Base-by-base conservation (phyloP, 1,139 yeast genomes). In the Keqinozyma sinolaborantium region DNA sequence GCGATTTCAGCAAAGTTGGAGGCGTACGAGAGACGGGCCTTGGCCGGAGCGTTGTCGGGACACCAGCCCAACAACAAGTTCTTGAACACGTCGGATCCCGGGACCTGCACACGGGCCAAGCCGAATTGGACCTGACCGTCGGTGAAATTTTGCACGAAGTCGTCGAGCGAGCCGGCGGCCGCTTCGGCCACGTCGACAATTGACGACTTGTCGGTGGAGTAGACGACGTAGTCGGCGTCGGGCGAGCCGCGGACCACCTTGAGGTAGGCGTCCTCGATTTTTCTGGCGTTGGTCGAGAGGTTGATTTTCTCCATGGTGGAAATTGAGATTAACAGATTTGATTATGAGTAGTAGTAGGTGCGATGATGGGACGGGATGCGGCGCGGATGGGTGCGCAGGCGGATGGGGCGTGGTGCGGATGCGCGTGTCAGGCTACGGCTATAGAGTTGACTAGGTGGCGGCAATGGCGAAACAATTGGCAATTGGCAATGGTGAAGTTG, bases 61-160 rank as follows among this genome's bases (percentile, higher is more conserved):
- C 95, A 85, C 97, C 97, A 92, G 31, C 97, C 97, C 32, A 92
- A 70, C 34, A 92, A 69, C 30, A 90, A 76, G 46, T 84, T 71
- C 65, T 94, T 94, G 48, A 78, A 75, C 24, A 92, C 90, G 47
- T 84, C 94, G 2, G 95, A 82, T 24, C 95, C 95, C 32, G 94
- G 94, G 34, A 90, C 95, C 33, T 80, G 78, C 27, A 90, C 90
- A 31, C 95, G 75, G 18, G 88, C 85, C 43, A 92, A 71, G 27
- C 97, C 98, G 53, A 83, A 92, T 64, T 90, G 96, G 34, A 90
- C 87, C 39, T 80, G 79, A 2, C 95, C 87, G 44, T 90, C 97
- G 47, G 81, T 83, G 56, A 92, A 90, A 41, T 83, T 75, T 28
- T 77, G 81, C 30, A 86, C 78, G 53, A 92, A 88, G 35, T 87